Evolutionary conservation across 2,329 filamentous ascomycete genomes (phyloP).

Genomic region (Aspergillus versicolor): DNA sequence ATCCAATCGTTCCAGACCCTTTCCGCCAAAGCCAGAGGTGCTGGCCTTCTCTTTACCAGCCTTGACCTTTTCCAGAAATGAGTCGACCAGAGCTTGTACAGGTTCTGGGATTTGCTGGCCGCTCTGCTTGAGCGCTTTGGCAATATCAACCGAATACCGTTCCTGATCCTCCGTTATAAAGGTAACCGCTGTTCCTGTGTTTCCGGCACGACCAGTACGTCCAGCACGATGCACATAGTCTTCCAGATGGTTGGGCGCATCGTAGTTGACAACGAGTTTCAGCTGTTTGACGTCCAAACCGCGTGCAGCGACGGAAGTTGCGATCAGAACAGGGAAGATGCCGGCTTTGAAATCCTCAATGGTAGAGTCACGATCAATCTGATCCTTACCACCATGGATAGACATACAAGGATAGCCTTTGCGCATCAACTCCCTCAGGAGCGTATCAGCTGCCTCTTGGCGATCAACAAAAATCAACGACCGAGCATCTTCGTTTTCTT

Average conservation of each 20-base stretch:
- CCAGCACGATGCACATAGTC: constrained; percentile 96
- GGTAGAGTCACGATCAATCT: constrained; percentile 87
- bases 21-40: constrained; percentile 87
- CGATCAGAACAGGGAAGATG: constrained; percentile 83
- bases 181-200: constrained; percentile 91
- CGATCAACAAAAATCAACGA: constrained; percentile 89
- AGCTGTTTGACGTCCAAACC: constrained; percentile 95
- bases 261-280: constrained; percentile 93
- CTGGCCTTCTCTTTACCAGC: constrained; percentile 82
- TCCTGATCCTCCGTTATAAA: constrained; percentile 92
- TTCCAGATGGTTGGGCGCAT: constrained; percentile 89
- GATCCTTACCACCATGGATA: constrained; percentile 91
- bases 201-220: constrained; percentile 89
- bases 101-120: constrained; percentile 76
- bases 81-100: constrained; percentile 59
- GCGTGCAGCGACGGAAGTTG: constrained; percentile 91
- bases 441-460: constrained; percentile 82
- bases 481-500: constrained; percentile 83
- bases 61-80: constrained; percentile 87
- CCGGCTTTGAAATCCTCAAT: constrained; percentile 93
- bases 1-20: constrained; percentile 87
- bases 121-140: constrained; percentile 89
- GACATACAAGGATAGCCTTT: constrained; percentile 91
- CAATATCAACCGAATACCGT: constrained; percentile 82
- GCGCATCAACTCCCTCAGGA: constrained; percentile 73